Evolutionary conservation across 129 eudicot genomes (phyloP).

Genomic region (Ambrosia artemisiifolia): DNA sequence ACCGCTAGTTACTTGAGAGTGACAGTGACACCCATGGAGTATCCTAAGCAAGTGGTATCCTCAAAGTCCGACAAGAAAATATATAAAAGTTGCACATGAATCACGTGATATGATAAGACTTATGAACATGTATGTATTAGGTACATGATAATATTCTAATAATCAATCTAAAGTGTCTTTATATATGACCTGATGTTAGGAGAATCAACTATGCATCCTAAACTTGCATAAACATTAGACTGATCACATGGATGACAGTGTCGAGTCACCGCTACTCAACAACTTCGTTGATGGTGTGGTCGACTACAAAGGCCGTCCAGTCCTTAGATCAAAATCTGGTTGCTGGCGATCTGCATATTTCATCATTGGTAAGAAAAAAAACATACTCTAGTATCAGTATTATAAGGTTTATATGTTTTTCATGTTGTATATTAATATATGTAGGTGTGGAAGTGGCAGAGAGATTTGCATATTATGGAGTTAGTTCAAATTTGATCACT

Average conservation of each 20-base stretch:
- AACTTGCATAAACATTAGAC: background rate
- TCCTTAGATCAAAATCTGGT: conserved; percentile 54
- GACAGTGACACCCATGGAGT: too few species aligned
- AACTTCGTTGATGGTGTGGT: conserved; percentile 46
- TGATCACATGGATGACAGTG: background rate
- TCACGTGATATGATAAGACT: background rate
- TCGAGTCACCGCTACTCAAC: conserved; percentile 27
- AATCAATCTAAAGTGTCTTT: too few species aligned
- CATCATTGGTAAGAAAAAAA: conserved; percentile 34
- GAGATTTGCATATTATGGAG: conserved; percentile 59
- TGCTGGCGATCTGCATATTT: conserved; percentile 57
- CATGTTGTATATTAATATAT: conserved; percentile 1
- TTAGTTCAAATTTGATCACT: conserved; percentile 44
- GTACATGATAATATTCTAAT: background rate
- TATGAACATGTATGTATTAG: background rate
- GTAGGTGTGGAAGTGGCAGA: conserved; percentile 75
- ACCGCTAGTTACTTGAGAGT: too few species aligned
- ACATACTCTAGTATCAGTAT: too few species aligned
- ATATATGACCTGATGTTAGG: too few species aligned
- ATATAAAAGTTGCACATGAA: background rate
- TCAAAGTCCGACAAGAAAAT: background rate
- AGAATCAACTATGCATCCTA: too few species aligned
- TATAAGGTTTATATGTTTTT: background rate
- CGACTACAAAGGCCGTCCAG: conserved; percentile 59
- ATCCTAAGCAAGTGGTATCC: background rate